Percentiles rank a stretch among this genome's conserved stretches.
Conservation (phyloP, 2,329 filamentous ascomycete genomes). For the Malbranchea zuffiana region DNA sequence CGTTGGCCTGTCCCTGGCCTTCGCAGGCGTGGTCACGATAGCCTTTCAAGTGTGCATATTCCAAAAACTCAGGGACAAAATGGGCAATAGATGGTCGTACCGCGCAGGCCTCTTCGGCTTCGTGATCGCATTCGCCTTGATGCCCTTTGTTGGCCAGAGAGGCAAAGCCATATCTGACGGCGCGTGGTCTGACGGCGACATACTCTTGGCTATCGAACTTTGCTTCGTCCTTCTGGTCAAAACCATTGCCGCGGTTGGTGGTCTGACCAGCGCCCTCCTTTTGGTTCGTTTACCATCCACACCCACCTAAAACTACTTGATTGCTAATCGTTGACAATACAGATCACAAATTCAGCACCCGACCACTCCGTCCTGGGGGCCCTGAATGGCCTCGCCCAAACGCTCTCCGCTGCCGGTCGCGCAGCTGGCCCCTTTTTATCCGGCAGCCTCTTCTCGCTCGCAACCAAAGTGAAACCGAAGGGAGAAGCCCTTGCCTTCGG, state of each 20-base stretch:
- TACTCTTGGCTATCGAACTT: constrained; percentile 71
- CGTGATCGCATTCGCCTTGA: constrained; percentile 68
- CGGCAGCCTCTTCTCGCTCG: constrained; percentile 72
- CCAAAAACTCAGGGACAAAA: constrained; percentile 60
- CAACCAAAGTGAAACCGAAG: constrained; percentile 60
- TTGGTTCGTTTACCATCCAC: constrained; percentile 48
- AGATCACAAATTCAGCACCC: constrained; percentile 90
- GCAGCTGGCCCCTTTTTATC: constrained; percentile 82
- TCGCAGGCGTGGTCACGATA: constrained; percentile 76
- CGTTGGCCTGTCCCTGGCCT: constrained; percentile 74
- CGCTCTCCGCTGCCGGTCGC: constrained; percentile 78
- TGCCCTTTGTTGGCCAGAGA: constrained; percentile 80
- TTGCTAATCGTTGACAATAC: constrained; percentile 1
- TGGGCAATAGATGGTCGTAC: constrained; percentile 82
- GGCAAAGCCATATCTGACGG: constrained; percentile 48
- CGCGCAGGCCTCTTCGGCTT: constrained; percentile 67
- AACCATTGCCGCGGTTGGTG: constrained; percentile 80
- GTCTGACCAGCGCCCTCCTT: constrained; percentile 77
- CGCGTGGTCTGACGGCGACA: constrained; percentile 47
- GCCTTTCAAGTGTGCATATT: constrained; percentile 82
- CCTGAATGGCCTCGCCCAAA: constrained; percentile 88
- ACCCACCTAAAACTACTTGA: constrained; percentile 3
- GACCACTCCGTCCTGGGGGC: constrained; percentile 77
- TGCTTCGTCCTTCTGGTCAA: constrained; percentile 72
- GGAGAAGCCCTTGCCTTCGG: constrained; percentile 81